These are phyloP conservation scores for Pholiota adiposa DNA, from an alignment of 1,284 basidiomycete species.

Conservation along the genomic window DNA sequence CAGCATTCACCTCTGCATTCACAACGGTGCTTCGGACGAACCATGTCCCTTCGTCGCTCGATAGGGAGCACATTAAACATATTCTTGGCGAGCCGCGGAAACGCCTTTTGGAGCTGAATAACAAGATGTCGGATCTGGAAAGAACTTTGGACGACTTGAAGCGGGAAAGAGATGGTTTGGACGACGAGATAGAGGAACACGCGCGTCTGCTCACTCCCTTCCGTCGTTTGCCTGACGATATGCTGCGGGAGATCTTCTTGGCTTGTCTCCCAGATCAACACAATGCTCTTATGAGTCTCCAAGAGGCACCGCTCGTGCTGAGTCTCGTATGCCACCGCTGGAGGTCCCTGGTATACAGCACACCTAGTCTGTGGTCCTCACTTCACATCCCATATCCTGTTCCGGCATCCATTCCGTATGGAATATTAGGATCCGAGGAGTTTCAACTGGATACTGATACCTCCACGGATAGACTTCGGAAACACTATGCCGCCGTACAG, in stretches of 20 bases:
- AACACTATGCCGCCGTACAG: background rate
- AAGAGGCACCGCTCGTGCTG: background rate
- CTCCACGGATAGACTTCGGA: background rate
- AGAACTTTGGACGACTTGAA: background rate
- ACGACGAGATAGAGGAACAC: background rate
- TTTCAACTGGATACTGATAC: background rate
- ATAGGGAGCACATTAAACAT: background rate
- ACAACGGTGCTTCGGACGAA: background rate
- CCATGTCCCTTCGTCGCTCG: background rate
- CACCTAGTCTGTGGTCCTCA: slow-evolving; percentile 1
- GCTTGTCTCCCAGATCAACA: background rate
- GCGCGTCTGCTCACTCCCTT: background rate
- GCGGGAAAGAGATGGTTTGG: background rate
- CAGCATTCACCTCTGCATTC: background rate
- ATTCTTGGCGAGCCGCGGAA: background rate
- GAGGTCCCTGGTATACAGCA: background rate
- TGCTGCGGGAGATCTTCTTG: slow-evolving; percentile 6
- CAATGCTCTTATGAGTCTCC: background rate
- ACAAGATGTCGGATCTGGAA: background rate
- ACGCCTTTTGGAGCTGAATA: background rate
- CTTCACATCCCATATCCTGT: background rate
- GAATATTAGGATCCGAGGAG: background rate
- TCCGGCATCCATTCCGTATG: background rate
- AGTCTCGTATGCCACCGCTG: background rate
- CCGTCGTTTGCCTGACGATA: slow-evolving; percentile 1